Conservation (phyloP, 2,329 filamentous ascomycete genomes). For the Botrytis sinoallii region DNA sequence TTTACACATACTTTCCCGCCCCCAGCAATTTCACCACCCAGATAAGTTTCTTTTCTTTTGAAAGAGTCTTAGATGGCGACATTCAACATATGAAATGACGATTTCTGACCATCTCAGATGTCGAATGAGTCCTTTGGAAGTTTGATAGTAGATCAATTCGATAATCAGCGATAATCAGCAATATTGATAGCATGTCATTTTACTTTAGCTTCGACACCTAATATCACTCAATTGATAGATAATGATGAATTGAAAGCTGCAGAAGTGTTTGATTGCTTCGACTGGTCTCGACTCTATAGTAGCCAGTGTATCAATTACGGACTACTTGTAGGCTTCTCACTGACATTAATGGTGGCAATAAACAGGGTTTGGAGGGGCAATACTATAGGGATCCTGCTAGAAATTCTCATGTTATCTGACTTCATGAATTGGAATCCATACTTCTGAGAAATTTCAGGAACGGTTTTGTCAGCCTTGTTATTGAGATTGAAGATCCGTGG, state of each 20-base stretch:
- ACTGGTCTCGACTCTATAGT: background rate
- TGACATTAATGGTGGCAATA: background rate
- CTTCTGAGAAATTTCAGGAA: background rate
- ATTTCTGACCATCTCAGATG: background rate
- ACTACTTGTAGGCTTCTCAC: background rate
- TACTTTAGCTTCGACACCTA: background rate
- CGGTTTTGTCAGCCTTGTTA: background rate
- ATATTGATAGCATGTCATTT: background rate
- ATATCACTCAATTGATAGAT: background rate
- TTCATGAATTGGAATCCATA: background rate
- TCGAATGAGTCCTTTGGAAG: background rate
- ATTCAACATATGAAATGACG: background rate
- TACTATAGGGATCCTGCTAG: background rate
- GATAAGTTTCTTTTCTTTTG: background rate
- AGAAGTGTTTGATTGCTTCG: background rate
- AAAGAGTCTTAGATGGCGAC: background rate
- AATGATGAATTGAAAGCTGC: background rate
- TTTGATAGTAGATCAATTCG: background rate
- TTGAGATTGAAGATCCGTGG: background rate
- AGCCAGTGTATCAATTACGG: background rate
- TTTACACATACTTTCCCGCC: background rate
- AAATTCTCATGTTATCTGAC: background rate
- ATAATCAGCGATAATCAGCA: background rate
- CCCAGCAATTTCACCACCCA: background rate
- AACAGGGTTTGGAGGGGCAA: background rate